Base-by-base conservation (phyloP, 2,329 filamentous ascomycete genomes). In the Didymella keratinophila region DNA sequence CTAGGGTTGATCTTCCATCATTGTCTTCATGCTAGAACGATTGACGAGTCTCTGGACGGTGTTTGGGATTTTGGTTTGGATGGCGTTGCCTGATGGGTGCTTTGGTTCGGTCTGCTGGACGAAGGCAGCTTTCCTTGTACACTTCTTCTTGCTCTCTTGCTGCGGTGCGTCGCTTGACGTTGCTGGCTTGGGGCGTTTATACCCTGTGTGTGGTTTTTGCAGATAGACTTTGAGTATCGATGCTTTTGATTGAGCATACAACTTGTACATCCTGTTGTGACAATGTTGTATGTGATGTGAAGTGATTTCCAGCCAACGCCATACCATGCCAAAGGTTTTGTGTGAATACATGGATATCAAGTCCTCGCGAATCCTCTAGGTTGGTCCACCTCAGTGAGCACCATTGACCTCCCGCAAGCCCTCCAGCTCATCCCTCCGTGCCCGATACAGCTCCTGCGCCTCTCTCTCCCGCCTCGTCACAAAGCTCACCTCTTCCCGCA, bases 381-480 rank as follows among this genome's bases (percentile, higher is more conserved):
- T 25, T 9, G 12, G 9, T 9, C 6, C 21, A 2, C 3, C 41
- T 76, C 66, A 77, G 55, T 75, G 67, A 49, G 71, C 71, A 10
- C 76, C 77, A 59, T 78, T 76, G 30, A 72, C 73, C 37, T 73
- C 65, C 36, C 65, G 59, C 68, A 96, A 78, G 52, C 78, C 80
- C 46, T 88, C 86, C 65, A 97, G 76, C 81, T 98, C 95, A 45
- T 93, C 91, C 78, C 86, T 92, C 58, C 87, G 86, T 63, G 80
- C 81, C 67, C 91, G 85, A 74, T 95, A 99, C 69, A 89, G 76
- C 64, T 97, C 93, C 78, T 99, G 95, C 7, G 92, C 93, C 78
- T 97, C 92, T 58, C 93, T 84, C 80, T 98, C 94, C 62, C 94
- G 83, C 68, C 87, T 87, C 66, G 87, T 91, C 10, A 98, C 85